Conservation (phyloP, 768 basidiomycete species). For the Lactifluus hygrophoroides region DNA sequence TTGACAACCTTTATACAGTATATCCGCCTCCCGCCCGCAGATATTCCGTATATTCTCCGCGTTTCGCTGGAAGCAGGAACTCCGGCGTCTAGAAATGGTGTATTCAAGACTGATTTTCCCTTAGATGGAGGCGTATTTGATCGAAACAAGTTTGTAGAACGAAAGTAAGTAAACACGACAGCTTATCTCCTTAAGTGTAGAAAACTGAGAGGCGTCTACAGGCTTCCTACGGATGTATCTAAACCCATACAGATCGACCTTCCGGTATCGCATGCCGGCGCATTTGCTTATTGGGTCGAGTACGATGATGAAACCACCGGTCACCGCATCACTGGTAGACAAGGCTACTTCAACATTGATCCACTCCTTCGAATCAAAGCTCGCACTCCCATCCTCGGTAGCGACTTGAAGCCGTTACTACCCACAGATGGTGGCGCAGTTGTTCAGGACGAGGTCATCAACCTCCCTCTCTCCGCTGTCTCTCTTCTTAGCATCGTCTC, state of each 20-base stretch:
- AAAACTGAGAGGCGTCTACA: slow-evolving; percentile 26
- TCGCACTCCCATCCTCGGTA: slow-evolving; percentile 64
- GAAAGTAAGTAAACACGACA: slow-evolving; percentile 47
- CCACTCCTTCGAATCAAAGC: slow-evolving; percentile 72
- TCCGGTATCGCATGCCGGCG: slow-evolving; percentile 93
- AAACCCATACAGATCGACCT: slow-evolving; percentile 92
- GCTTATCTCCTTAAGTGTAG: not conserved
- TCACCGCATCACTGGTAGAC: slow-evolving; percentile 67
- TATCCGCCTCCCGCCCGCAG: slow-evolving; percentile 89
- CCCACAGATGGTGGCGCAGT: slow-evolving; percentile 43
- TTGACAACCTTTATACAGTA: slow-evolving; percentile 46
- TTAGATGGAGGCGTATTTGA: slow-evolving; percentile 84
- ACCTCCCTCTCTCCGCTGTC: slow-evolving; percentile 81
- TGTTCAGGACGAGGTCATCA: slow-evolving; percentile 43
- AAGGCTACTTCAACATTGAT: slow-evolving; percentile 96
- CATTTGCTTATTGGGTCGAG: slow-evolving; percentile 93
- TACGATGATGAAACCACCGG: slow-evolving; percentile 59
- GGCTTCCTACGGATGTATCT: slow-evolving; percentile 77
- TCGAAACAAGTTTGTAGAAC: slow-evolving; percentile 62
- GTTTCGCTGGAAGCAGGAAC: slow-evolving; percentile 91
- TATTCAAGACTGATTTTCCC: slow-evolving; percentile 95
- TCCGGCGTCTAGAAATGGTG: slow-evolving; percentile 79
- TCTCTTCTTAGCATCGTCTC: slow-evolving; percentile 86
- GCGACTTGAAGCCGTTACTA: slow-evolving; percentile 42
- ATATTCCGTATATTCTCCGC: slow-evolving; percentile 81